Percentiles rank a stretch among this genome's conserved stretches.
Conservation (phyloP, 176 grass and related monocot genomes). For the Puccinellia tenuiflora region DNA sequence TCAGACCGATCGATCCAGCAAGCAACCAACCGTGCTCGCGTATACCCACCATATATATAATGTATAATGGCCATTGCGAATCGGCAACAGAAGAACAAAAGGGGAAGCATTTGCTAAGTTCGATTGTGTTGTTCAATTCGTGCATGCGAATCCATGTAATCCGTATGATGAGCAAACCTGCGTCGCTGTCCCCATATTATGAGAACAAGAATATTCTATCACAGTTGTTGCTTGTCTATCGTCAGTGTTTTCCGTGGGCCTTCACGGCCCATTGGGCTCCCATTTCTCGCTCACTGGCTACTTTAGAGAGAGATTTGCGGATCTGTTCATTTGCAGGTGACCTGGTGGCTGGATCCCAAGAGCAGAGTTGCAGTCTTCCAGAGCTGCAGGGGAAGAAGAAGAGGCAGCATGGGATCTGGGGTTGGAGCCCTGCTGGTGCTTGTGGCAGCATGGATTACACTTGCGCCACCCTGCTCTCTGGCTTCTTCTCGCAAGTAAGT, state of each 20-base stretch:
- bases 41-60: neutral
- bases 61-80: neutral
- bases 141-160: slow-evolving; percentile 26
- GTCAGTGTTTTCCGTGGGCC: neutral
- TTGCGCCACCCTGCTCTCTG: neutral
- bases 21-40: neutral
- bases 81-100: neutral
- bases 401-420: slow-evolving; percentile 20
- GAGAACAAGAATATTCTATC: slow-evolving; percentile 3
- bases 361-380: neutral
- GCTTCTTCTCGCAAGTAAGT: slow-evolving; percentile 33
- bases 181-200: neutral
- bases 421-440: slow-evolving; percentile 4
- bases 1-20: neutral
- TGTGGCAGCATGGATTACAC: neutral
- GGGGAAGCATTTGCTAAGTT: neutral
- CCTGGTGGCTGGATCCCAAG: neutral
- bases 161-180: neutral
- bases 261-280: slow-evolving; percentile 30
- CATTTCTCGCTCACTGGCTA: neutral
- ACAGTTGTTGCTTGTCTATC: neutral
- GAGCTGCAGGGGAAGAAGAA: neutral
- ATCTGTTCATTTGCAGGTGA: slow-evolving; percentile 8
- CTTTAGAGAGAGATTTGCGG: neutral
- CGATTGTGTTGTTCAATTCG: neutral